These are phyloP conservation scores for Ustilago esculenta DNA, from an alignment of 1,284 basidiomycete species.

Conservation along the genomic window DNA sequence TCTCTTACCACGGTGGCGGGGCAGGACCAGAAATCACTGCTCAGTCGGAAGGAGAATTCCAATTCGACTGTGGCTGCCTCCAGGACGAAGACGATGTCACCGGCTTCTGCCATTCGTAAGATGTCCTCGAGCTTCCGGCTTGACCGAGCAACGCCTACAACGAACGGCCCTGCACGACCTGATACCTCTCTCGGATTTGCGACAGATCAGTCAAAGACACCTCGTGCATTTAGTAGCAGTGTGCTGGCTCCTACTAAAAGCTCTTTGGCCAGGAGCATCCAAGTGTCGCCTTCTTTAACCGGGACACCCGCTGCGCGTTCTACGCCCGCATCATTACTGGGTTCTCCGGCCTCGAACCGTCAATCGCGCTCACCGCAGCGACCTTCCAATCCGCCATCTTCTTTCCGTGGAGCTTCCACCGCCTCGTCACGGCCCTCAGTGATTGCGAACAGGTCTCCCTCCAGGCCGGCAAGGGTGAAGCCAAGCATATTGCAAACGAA, in stretches of 20 bases:
- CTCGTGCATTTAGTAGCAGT: constrained; percentile 20
- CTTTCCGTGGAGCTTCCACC: constrained; percentile 13
- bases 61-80: not conserved
- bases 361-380: constrained; percentile 23
- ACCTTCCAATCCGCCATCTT: constrained; percentile 26
- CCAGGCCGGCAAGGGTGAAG: not conserved
- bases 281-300: constrained; percentile 12
- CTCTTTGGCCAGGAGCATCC: constrained; percentile 30
- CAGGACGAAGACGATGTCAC: constrained; percentile 3
- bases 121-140: constrained; percentile 18
- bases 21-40: not conserved
- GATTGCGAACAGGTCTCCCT: constrained; percentile 9
- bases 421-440: constrained; percentile 2
- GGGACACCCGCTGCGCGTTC: constrained; percentile 7
- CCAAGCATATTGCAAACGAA: not conserved
- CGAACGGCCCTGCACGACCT: constrained; percentile 1
- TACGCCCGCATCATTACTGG: constrained; percentile 9
- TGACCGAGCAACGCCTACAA: constrained; percentile 4
- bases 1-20: constrained; percentile 7
- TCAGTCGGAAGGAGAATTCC: not conserved
- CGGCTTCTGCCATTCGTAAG: constrained; percentile 21
- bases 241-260: constrained; percentile 32
- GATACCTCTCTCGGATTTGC: constrained; percentile 34
- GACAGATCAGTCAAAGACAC: not conserved
- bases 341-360: not conserved